Conservation (phyloP, 2,329 filamentous ascomycete species). For the Cordyceps militaris region DNA sequence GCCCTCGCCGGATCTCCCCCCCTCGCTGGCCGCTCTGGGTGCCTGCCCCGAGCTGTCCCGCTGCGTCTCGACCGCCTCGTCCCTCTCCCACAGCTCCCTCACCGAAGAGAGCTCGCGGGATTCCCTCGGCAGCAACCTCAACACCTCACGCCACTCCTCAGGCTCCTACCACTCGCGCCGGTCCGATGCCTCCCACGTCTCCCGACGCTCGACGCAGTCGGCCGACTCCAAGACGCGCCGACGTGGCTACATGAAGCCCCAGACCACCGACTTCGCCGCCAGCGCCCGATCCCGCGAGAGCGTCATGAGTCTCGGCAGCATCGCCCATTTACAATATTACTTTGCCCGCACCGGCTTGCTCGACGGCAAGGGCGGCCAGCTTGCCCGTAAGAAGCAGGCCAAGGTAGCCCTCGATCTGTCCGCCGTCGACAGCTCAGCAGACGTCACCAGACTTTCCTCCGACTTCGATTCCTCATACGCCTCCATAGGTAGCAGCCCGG, state of each 20-base stretch:
- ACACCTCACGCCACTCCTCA: slow-evolving; percentile 56
- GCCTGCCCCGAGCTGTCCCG: slow-evolving; percentile 53
- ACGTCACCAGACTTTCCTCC: slow-evolving; percentile 33
- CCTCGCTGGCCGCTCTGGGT: slow-evolving; percentile 56
- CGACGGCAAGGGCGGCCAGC: slow-evolving; percentile 84
- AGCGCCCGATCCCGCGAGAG: slow-evolving; percentile 88
- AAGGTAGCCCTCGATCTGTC: slow-evolving; percentile 53
- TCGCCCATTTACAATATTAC: slow-evolving; percentile 96
- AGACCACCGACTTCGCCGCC: slow-evolving; percentile 81
- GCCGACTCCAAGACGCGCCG: slow-evolving; percentile 42
- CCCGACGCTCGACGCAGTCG: slow-evolving; percentile 42
- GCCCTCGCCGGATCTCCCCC: slow-evolving; percentile 57
- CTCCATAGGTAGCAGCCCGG: slow-evolving; percentile 53
- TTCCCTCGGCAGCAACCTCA: slow-evolving; percentile 49
- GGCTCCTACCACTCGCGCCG: slow-evolving; percentile 43
- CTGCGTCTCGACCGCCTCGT: slow-evolving; percentile 56
- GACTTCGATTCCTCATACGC: slow-evolving; percentile 55
- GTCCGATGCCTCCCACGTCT: slow-evolving; percentile 34
- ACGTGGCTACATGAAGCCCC: slow-evolving; percentile 80
- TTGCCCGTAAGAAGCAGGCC: slow-evolving; percentile 65
- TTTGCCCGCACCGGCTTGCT: slow-evolving; percentile 90
- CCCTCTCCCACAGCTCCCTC: slow-evolving; percentile 50
- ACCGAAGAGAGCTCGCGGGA: slow-evolving; percentile 43
- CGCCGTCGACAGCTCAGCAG: slow-evolving; percentile 33
- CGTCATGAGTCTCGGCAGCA: slow-evolving; percentile 92